Conservation (phyloP, 1,284 basidiomycete genomes). For the Ustilago vetiveriae region DNA sequence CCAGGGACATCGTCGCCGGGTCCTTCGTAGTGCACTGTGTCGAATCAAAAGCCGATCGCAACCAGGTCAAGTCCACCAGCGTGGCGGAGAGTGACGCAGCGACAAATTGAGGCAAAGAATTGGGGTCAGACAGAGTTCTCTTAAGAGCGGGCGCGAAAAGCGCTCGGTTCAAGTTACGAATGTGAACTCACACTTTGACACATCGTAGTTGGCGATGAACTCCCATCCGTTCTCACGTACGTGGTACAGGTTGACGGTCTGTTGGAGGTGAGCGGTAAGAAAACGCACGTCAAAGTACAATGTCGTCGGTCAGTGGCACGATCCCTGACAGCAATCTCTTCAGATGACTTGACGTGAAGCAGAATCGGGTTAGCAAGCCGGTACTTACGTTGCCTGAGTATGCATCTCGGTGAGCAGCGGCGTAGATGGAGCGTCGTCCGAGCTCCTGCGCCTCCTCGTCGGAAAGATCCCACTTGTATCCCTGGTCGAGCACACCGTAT, state of each 20-base stretch:
- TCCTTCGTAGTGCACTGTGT: conserved; percentile 64
- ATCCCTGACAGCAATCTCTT: too few species aligned
- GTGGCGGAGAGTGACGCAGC: too few species aligned
- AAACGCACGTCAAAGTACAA: too few species aligned
- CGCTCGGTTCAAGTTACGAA: neutral
- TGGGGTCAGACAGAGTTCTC: neutral
- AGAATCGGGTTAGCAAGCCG: too few species aligned
- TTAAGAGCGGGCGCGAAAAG: too few species aligned
- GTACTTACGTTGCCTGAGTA: conserved; percentile 78
- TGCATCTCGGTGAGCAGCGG: conserved; percentile 91
- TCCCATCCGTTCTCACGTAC: conserved; percentile 87
- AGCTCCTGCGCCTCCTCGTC: conserved; percentile 96
- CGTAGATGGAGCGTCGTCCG: conserved; percentile 92
- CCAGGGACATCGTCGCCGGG: conserved; percentile 57
- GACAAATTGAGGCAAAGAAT: too few species aligned
- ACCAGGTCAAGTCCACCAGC: too few species aligned
- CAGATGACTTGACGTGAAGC: too few species aligned
- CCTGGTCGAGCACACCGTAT: conserved; percentile 97
- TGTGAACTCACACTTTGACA: conserved; percentile 49
- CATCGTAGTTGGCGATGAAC: conserved; percentile 66
- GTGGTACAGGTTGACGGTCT: conserved; percentile 91
- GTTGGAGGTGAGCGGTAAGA: too few species aligned
- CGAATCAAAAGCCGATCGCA: neutral
- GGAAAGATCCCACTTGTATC: conserved; percentile 90
- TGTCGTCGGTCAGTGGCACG: too few species aligned